A percentile compares a stretch with the other conserved stretches of the same genome.
phyloP scores from a whole-genome alignment of 768 basidiomycete species.

The Hygrophorus russula region DNA sequence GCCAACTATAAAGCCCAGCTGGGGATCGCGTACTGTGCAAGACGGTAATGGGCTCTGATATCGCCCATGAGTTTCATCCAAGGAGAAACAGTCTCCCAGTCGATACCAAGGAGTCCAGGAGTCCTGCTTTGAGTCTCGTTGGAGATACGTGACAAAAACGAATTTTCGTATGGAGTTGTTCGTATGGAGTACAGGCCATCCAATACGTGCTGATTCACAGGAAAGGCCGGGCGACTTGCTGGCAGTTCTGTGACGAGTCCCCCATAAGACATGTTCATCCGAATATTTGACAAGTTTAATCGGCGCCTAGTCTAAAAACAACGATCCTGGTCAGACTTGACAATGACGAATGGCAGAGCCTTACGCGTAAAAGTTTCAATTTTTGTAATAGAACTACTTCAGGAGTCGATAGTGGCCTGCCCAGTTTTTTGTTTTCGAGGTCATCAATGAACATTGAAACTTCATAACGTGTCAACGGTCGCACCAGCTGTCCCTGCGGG shows the following conservation, averaged over 20 bases:
- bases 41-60: constrained; percentile 49
- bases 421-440: constrained; percentile 9
- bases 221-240: constrained; percentile 13
- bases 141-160: constrained; percentile 55
- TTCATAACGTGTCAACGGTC: constrained; percentile 33
- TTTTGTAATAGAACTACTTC: constrained; percentile 30
- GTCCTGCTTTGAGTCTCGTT: constrained; percentile 25
- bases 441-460: constrained; percentile 21
- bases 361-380: constrained; percentile 32
- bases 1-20: constrained; percentile 1
- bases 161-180: constrained; percentile 53
- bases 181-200: constrained; percentile 43
- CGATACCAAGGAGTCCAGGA: constrained; percentile 39
- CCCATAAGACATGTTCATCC: constrained; percentile 12
- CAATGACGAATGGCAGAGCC: constrained; percentile 7
- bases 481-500: constrained; percentile 22
- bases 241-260: constrained; percentile 24
- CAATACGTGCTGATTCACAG: constrained; percentile 25
- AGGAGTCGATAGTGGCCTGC: constrained; percentile 10
- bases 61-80: constrained; percentile 74
- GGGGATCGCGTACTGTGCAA: constrained; percentile 42
- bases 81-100: constrained; percentile 62
- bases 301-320: constrained; percentile 21
- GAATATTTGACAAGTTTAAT: constrained; percentile 12
- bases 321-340: constrained; percentile 2